A percentile compares a stretch with the other conserved stretches of the same genome.
phyloP scores from a whole-genome alignment of 768 basidiomycete genomes.

The Phylloporus sp. region DNA sequence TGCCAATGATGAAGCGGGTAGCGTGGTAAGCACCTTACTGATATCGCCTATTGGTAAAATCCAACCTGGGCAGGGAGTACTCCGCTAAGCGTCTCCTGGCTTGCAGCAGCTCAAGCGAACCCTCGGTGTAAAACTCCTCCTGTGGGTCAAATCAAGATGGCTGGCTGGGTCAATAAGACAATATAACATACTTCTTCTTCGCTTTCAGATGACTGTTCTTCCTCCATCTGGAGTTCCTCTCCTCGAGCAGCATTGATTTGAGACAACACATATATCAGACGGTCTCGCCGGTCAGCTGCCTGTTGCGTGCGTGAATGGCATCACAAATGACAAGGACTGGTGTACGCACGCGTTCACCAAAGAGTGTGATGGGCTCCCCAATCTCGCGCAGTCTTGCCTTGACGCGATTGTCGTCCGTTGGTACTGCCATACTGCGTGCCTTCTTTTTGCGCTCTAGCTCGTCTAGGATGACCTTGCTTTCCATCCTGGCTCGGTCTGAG shows the following conservation, averaged over 20 bases:
- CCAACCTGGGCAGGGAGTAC: conserved; percentile 93
- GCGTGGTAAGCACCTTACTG: conserved; percentile 75
- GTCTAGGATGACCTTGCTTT: conserved; percentile 85
- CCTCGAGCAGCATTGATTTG: conserved; percentile 90
- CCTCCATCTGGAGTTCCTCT: conserved; percentile 71
- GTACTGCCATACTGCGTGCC: conserved; percentile 88
- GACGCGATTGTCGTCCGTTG: conserved; percentile 94
- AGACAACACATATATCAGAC: conserved; percentile 90
- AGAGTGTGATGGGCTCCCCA: conserved; percentile 95
- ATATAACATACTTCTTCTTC: conserved; percentile 65
- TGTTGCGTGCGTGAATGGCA: conserved; percentile 33
- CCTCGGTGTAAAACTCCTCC: conserved; percentile 95
- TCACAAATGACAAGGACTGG: conserved; percentile 2
- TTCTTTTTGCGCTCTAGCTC: conserved; percentile 99
- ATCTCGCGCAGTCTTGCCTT: conserved; percentile 86
- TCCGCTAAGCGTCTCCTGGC: conserved; percentile 85
- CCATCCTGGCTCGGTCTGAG: conserved; percentile 68
- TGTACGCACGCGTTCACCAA: conserved; percentile 90
- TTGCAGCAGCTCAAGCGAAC: conserved; percentile 81
- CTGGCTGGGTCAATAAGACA: not conserved
- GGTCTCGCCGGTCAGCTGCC: conserved; percentile 95
- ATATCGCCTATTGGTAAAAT: conserved; percentile 54
- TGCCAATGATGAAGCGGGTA: conserved; percentile 46
- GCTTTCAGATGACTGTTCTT: conserved; percentile 63
- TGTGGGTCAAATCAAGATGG: conserved; percentile 29